Percentiles rank a stretch among this genome's conserved stretches.
Conservation (phyloP, 2,329 filamentous ascomycete genomes). For the Penicillium occitanis region DNA sequence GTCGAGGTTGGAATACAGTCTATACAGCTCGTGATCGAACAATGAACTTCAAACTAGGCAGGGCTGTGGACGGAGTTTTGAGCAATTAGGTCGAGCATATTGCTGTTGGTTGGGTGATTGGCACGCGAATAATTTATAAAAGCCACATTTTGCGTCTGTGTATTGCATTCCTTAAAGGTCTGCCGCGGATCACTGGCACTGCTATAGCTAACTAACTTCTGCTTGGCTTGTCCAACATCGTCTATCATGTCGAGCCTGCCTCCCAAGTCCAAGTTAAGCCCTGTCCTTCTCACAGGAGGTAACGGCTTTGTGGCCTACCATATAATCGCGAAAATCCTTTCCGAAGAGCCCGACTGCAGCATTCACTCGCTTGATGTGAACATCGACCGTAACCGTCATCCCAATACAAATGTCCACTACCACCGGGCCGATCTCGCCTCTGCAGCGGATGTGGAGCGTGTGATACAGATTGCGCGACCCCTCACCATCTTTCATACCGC, state of each 20-base stretch:
- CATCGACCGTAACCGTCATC: slow-evolving; percentile 16
- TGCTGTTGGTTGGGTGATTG: too few relatives aligned
- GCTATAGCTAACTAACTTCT: neutral
- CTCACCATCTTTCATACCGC: slow-evolving; percentile 69
- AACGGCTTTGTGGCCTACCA: slow-evolving; percentile 21
- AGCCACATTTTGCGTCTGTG: neutral
- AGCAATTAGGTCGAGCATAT: too few relatives aligned
- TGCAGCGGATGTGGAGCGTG: slow-evolving; percentile 9
- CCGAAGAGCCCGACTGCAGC: slow-evolving; percentile 13
- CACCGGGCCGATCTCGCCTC: slow-evolving; percentile 14
- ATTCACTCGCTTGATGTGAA: slow-evolving; percentile 18
- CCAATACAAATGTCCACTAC: slow-evolving; percentile 17
- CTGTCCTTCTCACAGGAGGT: slow-evolving; percentile 20
- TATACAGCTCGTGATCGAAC: too few relatives aligned
- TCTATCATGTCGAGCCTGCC: neutral
- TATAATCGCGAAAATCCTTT: slow-evolving; percentile 19
- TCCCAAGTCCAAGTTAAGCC: neutral
- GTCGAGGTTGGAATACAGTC: too few relatives aligned
- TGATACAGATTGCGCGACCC: slow-evolving; percentile 15
- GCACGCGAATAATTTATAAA: too few relatives aligned
- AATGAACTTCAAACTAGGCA: too few relatives aligned
- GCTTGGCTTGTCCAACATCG: neutral
- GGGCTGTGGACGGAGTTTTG: too few relatives aligned
- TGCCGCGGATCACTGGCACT: neutral
- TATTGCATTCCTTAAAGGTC: neutral